Base-by-base conservation (phyloP, 257 asterid species). In the Pogostemon cablin region DNA sequence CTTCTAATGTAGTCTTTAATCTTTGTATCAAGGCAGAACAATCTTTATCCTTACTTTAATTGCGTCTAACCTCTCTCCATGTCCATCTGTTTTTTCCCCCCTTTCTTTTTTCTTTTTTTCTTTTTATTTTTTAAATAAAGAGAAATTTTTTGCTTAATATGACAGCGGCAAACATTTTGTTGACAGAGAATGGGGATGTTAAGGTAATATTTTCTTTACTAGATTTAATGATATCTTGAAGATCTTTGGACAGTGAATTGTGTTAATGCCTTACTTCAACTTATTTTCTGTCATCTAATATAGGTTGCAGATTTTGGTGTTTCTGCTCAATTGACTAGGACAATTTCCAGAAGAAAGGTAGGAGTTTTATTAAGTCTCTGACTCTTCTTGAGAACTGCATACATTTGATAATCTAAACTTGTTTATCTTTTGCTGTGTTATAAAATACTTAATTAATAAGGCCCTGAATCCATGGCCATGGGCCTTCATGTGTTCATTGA, bases 291-390 rank as follows among this genome's bases (percentile, higher is more conserved):
- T 56, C 58, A 65, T 69, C 58, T 80, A 67, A 65, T 70, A 53
- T 71, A 93, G 99, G 99, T 95, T 76, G 99, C 99, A 72, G 99
- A 95, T 84, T 95, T 95, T 81, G 99, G 99, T n/a, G 99, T 95
- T 84, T 95, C 99, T 81, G 99, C 98, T 63, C 99, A 95, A 81
- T 75, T 95, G 75, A 95, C 99, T 5, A 80, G 96, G 70, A 95
- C 99, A 44, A 95, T 95, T 77, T 95, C 99, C 20, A 85, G 97
- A 77, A 88, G 99, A 84, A 95, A 95, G 99, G 99, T 95, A 72
- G 65, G 32, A 11, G 5, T 43, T 44, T 58, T 72, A 40, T 67
- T 69, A 2, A 17, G 61, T 53, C 56, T 49, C 49, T 8, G 35
- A 9, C 66, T 69, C 15, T 63, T 67, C 73, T 72, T 6, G 49